These are phyloP conservation scores for Geotrichum klebahnii DNA, from an alignment of 1,139 yeast genomes.

Conservation along the genomic window DNA sequence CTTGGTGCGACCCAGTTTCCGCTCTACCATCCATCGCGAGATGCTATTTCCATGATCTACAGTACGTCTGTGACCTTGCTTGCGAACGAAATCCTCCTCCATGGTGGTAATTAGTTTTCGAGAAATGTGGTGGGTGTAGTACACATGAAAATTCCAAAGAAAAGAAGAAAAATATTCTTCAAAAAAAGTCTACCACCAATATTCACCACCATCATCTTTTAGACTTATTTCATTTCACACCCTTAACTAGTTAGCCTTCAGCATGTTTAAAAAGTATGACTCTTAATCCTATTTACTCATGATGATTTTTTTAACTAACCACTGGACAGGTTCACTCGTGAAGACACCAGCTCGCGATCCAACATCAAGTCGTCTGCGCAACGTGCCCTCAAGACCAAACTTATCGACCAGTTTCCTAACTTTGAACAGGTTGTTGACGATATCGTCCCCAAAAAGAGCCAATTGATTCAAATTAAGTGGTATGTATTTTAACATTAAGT, in stretches of 20 bases:
- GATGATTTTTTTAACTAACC: constrained; percentile 7
- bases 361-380: constrained; percentile 91
- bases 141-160: background rate
- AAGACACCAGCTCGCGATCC: constrained; percentile 84
- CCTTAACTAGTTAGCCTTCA: background rate
- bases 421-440: constrained; percentile 74
- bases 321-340: constrained; percentile 63
- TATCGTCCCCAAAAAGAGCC: constrained; percentile 87
- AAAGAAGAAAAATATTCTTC: background rate
- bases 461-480: constrained; percentile 74
- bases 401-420: constrained; percentile 66
- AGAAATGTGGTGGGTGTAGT: constrained; percentile 8
- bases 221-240: constrained; percentile 3
- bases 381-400: constrained; percentile 70
- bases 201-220: no score
- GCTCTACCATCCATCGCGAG: constrained; percentile 64
- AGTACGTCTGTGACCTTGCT: constrained; percentile 69
- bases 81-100: constrained; percentile 32
- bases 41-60: constrained; percentile 84
- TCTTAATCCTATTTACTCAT: no score
- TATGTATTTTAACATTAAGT: constrained; percentile 19
- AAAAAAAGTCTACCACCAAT: constrained; percentile 6
- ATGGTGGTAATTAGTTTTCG: constrained; percentile 14
- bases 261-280: constrained; percentile 24
- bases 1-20: constrained; percentile 42